Evolutionary conservation across 2,329 filamentous ascomycete genomes (phyloP).

Genomic region (Penicillium sp.): DNA sequence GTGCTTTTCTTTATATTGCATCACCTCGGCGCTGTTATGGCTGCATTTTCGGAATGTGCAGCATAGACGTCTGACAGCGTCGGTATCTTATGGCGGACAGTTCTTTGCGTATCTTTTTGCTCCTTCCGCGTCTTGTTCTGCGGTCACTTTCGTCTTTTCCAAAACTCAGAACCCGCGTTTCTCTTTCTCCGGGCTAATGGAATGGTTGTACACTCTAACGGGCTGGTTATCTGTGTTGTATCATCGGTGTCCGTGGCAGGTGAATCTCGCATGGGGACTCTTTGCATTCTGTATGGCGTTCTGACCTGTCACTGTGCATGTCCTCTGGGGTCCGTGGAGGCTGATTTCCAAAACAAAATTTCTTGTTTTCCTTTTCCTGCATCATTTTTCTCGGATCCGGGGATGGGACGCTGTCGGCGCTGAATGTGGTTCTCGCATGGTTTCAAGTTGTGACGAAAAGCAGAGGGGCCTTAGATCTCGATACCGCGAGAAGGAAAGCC

Average conservation of each 20-base stretch:
- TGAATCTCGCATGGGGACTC: slow-evolving; percentile 27
- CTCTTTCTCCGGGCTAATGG: slow-evolving; percentile 25
- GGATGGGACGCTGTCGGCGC: slow-evolving; percentile 34
- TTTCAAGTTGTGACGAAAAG: slow-evolving; percentile 16
- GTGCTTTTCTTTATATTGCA: slow-evolving; percentile 37
- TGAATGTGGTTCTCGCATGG: slow-evolving; percentile 28
- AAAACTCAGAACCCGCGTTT: slow-evolving; percentile 16
- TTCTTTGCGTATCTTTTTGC: slow-evolving; percentile 23
- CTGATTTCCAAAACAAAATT: slow-evolving; percentile 22
- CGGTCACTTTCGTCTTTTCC: slow-evolving; percentile 16
- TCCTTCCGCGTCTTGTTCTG: slow-evolving; percentile 23
- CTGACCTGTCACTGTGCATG: slow-evolving; percentile 35
- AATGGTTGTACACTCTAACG: slow-evolving; percentile 3
- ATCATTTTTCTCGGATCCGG: slow-evolving; percentile 36
- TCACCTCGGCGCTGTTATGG: slow-evolving; percentile 40
- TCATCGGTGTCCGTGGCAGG: slow-evolving; percentile 4
- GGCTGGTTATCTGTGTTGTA: not conserved
- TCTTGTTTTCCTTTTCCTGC: slow-evolving; percentile 26
- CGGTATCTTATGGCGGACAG: slow-evolving; percentile 42
- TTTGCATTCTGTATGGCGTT: slow-evolving; percentile 47
- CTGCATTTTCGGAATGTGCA: slow-evolving; percentile 43
- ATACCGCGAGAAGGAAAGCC: slow-evolving; percentile 34
- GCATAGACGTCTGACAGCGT: slow-evolving; percentile 43
- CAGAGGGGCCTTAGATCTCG: slow-evolving; percentile 17
- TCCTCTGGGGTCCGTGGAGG: slow-evolving; percentile 38